Percentiles rank a stretch among this genome's conserved stretches.
Evolutionary conservation across 768 basidiomycete genomes (phyloP).

Genomic region (Mycena albidolilacea): DNA sequence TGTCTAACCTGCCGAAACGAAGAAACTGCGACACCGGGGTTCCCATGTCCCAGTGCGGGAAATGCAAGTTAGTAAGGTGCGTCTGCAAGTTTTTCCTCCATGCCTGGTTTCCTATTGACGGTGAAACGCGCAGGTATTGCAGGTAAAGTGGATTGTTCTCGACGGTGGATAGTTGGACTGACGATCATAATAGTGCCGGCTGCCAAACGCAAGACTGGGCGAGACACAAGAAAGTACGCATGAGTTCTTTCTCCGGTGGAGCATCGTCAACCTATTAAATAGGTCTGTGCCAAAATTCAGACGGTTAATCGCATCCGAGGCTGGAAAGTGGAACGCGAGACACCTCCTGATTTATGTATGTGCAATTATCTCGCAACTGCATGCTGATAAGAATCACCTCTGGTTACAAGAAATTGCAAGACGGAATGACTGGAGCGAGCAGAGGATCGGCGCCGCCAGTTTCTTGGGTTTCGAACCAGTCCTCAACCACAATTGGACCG

Average conservation of each 20-base stretch:
- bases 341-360: too few relatives aligned
- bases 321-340: too few relatives aligned
- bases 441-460: too few relatives aligned
- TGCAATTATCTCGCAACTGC: too few relatives aligned
- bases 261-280: too few relatives aligned
- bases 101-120: background rate
- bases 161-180: background rate
- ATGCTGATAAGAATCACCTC: too few relatives aligned
- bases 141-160: constrained; percentile 2
- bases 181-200: constrained; percentile 10
- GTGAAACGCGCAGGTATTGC: constrained; percentile 16
- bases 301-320: too few relatives aligned
- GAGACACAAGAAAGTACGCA: constrained; percentile 23
- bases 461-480: background rate
- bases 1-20: constrained; percentile 15
- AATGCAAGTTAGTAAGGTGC: constrained; percentile 21
- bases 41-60: background rate
- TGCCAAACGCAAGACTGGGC: constrained; percentile 24
- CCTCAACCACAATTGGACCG: constrained; percentile 5
- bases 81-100: background rate
- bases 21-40: background rate
- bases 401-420: too few relatives aligned
- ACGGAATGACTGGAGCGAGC: too few relatives aligned
- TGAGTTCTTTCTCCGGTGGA: background rate
- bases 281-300: too few relatives aligned